Conservation (phyloP, 495 filamentous ascomycete genomes). For the Podospora conica region DNA sequence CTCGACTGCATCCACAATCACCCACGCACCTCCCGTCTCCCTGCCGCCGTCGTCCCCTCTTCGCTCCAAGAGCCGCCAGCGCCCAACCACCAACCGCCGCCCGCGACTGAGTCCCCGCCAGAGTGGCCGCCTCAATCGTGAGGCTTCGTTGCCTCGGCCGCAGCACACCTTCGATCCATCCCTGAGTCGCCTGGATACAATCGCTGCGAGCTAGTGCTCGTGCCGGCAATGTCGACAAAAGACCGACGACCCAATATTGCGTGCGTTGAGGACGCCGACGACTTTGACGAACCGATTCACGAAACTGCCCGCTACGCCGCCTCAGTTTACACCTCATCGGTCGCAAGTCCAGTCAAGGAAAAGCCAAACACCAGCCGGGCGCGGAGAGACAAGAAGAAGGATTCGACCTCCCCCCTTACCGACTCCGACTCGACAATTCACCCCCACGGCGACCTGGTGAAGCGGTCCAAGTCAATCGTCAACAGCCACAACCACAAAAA, state of each 20-base stretch:
- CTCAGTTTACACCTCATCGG: slow-evolving; percentile 24
- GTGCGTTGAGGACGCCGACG: slow-evolving; percentile 47
- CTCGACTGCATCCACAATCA: not conserved
- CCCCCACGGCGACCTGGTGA: slow-evolving; percentile 22
- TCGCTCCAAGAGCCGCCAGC: not conserved
- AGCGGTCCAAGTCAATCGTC: slow-evolving; percentile 27
- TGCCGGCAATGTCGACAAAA: slow-evolving; percentile 26
- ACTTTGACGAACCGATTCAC: slow-evolving; percentile 34
- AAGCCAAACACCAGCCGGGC: slow-evolving; percentile 41
- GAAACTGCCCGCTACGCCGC: slow-evolving; percentile 35
- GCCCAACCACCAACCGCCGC: slow-evolving; percentile 3
- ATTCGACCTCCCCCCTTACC: slow-evolving; percentile 32
- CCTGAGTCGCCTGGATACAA: slow-evolving; percentile 9
- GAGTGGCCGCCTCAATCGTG: slow-evolving; percentile 24
- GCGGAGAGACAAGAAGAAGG: slow-evolving; percentile 33
- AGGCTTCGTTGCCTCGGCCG: slow-evolving; percentile 27
- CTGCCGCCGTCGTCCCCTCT: not conserved
- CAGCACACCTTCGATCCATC: slow-evolving; percentile 7
- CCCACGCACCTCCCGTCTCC: not conserved
- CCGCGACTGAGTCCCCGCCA: slow-evolving; percentile 8
- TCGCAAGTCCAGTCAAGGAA: slow-evolving; percentile 37
- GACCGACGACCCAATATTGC: slow-evolving; percentile 27
- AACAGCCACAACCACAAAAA: slow-evolving; percentile 19
- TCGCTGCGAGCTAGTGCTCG: slow-evolving; percentile 19
- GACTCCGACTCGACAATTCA: slow-evolving; percentile 42